Base-by-base conservation (phyloP, 164 flowering plant species). In the Piper betle region DNA sequence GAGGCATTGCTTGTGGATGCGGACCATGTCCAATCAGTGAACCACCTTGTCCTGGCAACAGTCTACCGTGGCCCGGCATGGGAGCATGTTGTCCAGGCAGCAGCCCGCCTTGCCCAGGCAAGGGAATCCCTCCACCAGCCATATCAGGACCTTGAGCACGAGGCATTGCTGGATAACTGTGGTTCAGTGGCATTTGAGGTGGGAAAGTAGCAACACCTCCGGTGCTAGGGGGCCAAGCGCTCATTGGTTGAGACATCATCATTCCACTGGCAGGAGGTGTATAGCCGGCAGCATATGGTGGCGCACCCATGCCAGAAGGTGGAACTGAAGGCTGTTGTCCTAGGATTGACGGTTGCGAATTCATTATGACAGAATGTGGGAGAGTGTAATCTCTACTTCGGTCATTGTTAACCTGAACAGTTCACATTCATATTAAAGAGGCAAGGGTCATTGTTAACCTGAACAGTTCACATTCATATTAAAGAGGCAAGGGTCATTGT, bases 361-460 rank as follows among this genome's bases (percentile, higher is more conserved):
- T 80, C 60, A 74, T n/a, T 66, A 82, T 50, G 2, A 80, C 67
- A 55, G 74, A 37, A 63, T 63, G 73, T 2, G 86, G 82, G 53
- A 73, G 59, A 8, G 96, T 91, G 53, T 86, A 91, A 59, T 91
- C 97, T 77, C 97, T 79, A 75, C 93, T 84, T 38, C 91, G 65
- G 64, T 91, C 96, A 67, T 86, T 91, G 75, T 88, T 86, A n/a
- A 81, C 84, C 97, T 91, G 82, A 54, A 73, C 15, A 55, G 8
- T 7, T 10, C 12, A 43, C 8, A 43, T 43, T n/a, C n/a, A n/a
- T n/a, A n/a, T n/a, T n/a, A n/a, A n/a, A n/a, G n/a, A n/a, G n/a
- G n/a, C n/a, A n/a, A n/a, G n/a, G n/a, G n/a, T n/a, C n/a, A n/a
- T n/a, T n/a, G n/a, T 25, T 25, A 25, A 25, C 33, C 33, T 25